Evolutionary conservation across 2,329 filamentous ascomycete genomes (phyloP), one percentile per base, ranked within the genome.

Genomic region (Colletotrichum ledebouriae): DNA sequence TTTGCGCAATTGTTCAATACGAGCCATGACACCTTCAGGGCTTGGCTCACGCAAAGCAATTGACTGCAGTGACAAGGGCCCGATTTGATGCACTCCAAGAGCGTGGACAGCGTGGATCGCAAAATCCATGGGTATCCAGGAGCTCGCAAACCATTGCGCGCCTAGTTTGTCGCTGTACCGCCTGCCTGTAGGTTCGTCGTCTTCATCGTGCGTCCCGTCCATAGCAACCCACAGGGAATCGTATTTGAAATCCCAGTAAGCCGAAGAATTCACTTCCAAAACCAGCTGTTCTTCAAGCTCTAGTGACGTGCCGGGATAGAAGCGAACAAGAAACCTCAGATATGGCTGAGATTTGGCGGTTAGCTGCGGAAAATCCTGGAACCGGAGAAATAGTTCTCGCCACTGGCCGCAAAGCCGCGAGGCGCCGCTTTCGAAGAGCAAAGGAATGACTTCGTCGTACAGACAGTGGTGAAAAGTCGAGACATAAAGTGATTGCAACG

Each of bases 71-170:
- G 93, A 92, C 17, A 91, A 81, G 0, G 94, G 91, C 0, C 94
- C 94, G 70, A 97, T 90, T 41, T 84, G 82, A 55, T 88, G 84
- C 5, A 97, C 82, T 2, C 92, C 92, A 59, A 97, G 86, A 73
- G 92, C 88, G 63, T 86, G 84, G 17, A 96, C 81, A 6, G 92
- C 85, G 39, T 87, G 87, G 62, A 97, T 88, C 29, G 93, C 88
- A 71, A 91, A 87, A 63, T 94, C 89, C 10, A 94, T 82, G 1
- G 90, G 87, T 22, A 96, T 85, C 77, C 92, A 92, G 17, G 81
- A 81, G 65, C 84, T 90, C 10, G 94, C 94, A 76, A 97, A 94
- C 81, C 94, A 89, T 71, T 90, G 87, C n/a, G 94, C 92, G 17
- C 92, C 91, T 34, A 97, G 85, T 0, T 83, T 79, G 76, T 96